These are phyloP conservation scores for Cladosporium sp. DNA, from an alignment of 2,329 filamentous ascomycete species.

Conservation along the genomic window DNA sequence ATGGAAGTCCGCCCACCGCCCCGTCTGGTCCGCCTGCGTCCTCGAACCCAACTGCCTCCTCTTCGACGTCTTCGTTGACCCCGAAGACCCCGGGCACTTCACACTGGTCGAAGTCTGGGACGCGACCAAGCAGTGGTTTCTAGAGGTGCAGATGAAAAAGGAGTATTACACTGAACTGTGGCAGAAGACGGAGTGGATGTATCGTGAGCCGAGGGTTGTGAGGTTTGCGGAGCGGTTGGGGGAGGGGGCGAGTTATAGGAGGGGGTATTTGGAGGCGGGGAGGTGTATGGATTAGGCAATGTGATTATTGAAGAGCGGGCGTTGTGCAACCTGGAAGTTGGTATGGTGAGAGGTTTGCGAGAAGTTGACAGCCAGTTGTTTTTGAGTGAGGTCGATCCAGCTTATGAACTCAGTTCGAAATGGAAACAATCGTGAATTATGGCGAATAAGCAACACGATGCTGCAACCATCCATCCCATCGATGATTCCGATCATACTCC, in stretches of 20 bases:
- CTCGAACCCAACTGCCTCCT: conserved; percentile 27
- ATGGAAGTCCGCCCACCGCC: conserved; percentile 30
- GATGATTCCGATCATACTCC: not conserved
- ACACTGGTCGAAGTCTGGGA: conserved; percentile 30
- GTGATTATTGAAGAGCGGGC: not conserved
- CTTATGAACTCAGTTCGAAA: no score
- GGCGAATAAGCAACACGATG: no score
- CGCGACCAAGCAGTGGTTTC: conserved; percentile 26
- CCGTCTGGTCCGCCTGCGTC: conserved; percentile 28
- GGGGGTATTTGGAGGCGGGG: conserved; percentile 25
- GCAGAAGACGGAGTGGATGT: conserved; percentile 26
- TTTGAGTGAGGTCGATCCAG: no score
- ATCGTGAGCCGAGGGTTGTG: conserved; percentile 24
- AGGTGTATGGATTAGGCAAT: conserved; percentile 1
- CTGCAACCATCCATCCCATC: not conserved
- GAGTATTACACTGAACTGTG: conserved; percentile 27
- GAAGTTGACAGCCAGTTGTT: no score
- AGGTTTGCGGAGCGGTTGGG: conserved; percentile 28
- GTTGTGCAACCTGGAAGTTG: no score
- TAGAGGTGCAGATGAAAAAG: conserved; percentile 29
- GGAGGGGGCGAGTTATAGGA: conserved; percentile 24
- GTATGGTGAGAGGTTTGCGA: no score
- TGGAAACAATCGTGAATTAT: no score
- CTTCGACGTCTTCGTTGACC: conserved; percentile 29
- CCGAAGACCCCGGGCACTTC: conserved; percentile 22